phyloP scores from a whole-genome alignment of 2,329 filamentous ascomycete species.

The Fusarium sp. region DNA sequence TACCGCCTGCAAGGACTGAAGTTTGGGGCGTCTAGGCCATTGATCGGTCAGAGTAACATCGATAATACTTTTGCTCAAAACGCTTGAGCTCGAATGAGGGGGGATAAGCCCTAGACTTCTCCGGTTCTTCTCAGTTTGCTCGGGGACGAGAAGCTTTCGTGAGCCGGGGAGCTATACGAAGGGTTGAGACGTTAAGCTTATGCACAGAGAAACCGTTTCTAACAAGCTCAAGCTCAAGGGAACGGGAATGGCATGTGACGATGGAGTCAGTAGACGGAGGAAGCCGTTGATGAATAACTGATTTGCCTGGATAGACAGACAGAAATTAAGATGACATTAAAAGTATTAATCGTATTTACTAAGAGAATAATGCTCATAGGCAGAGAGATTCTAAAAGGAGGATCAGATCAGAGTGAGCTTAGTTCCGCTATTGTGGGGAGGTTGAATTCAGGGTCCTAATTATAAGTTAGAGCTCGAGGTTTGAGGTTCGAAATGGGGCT shows the following conservation, averaged over 20 bases:
- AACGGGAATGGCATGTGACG: constrained; percentile 21
- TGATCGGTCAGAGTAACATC: background rate
- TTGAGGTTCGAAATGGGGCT: constrained; percentile 7
- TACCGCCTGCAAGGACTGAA: background rate
- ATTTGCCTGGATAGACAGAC: background rate
- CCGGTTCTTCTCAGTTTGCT: constrained; percentile 4
- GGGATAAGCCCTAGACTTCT: background rate
- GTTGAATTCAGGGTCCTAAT: constrained; percentile 20
- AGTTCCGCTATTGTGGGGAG: constrained; percentile 17
- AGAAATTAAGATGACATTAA: background rate
- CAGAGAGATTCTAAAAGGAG: background rate
- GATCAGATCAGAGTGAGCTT: constrained; percentile 6
- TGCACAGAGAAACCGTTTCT: background rate
- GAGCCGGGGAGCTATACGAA: background rate
- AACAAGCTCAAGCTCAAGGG: background rate
- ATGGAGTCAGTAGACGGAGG: background rate
- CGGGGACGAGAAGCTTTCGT: constrained; percentile 20
- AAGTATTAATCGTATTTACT: background rate
- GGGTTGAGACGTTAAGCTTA: background rate
- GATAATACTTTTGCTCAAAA: background rate
- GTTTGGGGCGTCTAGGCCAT: background rate
- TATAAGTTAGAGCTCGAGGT: constrained; percentile 1
- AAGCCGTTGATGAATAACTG: background rate
- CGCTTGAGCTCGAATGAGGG: background rate
- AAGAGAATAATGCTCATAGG: background rate